A percentile compares a stretch with the other conserved stretches of the same genome.
Evolutionary conservation across 345 rosid species (phyloP).

Genomic region (Linum trigynum): DNA sequence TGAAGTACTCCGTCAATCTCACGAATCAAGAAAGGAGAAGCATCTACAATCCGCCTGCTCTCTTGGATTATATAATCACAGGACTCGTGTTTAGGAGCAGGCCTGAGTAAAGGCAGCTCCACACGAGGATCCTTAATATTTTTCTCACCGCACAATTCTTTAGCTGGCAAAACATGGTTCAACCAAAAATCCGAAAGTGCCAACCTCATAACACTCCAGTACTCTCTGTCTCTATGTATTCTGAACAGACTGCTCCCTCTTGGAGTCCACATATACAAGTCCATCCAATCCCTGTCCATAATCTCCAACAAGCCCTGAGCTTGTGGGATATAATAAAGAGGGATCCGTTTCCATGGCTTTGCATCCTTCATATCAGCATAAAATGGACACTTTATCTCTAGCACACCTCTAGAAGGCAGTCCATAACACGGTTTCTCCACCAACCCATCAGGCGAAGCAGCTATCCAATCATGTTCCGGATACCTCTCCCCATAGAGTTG

Average conservation of each 20-base stretch:
- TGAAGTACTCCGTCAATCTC: slow-evolving; percentile 36
- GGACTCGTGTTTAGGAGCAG: slow-evolving; percentile 44
- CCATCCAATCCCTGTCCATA: slow-evolving; percentile 71
- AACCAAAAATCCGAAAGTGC: slow-evolving; percentile 75
- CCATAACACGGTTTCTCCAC: slow-evolving; percentile 29
- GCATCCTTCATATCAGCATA: slow-evolving; percentile 22
- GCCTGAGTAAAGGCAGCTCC: slow-evolving; percentile 32
- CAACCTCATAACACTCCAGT: slow-evolving; percentile 52
- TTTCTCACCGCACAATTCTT: slow-evolving; percentile 31
- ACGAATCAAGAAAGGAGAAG: slow-evolving; percentile 22
- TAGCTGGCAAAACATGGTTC: slow-evolving; percentile 74
- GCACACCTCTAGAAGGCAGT: slow-evolving; percentile 41
- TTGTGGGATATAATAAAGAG: slow-evolving; percentile 50
- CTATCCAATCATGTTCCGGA: slow-evolving; percentile 51
- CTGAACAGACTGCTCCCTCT: slow-evolving; percentile 64
- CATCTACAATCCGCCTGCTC: slow-evolving; percentile 37
- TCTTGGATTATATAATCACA: slow-evolving; percentile 34
- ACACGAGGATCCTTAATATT: slow-evolving; percentile 33
- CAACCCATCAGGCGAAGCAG: slow-evolving; percentile 85
- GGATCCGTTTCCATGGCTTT: slow-evolving; percentile 57
- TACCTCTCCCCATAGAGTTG: slow-evolving; percentile 29
- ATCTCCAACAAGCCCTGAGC: slow-evolving; percentile 82
- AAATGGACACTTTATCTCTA: slow-evolving; percentile 72
- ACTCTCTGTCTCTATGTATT: slow-evolving; percentile 36
- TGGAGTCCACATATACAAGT: slow-evolving; percentile 69